Percentiles rank a stretch among this genome's conserved stretches.
These are phyloP conservation scores for Ophiocordyceps robertsii DNA, from an alignment of 2,329 filamentous ascomycete species.

Conservation along the genomic window DNA sequence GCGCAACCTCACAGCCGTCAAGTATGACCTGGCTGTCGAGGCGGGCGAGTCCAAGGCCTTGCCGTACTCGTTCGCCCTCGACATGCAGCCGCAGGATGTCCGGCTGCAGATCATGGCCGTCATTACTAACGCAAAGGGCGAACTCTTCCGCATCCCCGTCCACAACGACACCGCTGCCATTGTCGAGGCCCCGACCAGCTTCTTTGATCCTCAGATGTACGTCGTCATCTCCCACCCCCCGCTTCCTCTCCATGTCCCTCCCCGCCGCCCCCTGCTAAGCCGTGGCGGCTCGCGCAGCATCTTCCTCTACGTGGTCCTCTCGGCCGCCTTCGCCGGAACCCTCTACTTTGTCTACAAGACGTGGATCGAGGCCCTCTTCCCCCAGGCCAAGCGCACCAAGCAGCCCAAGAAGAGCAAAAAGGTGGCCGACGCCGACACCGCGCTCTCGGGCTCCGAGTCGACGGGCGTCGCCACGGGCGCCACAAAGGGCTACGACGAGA, in stretches of 20 bases:
- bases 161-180: conserved; percentile 76
- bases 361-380: conserved; percentile 93
- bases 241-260: neutral
- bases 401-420: conserved; percentile 53
- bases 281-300: conserved; percentile 42
- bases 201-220: conserved; percentile 94
- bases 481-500: conserved; percentile 70
- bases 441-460: conserved; percentile 57
- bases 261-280: too few relatives aligned
- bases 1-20: conserved; percentile 71
- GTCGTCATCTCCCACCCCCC: conserved; percentile 15
- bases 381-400: conserved; percentile 64
- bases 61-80: conserved; percentile 74
- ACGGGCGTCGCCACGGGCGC: conserved; percentile 54
- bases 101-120: conserved; percentile 65
- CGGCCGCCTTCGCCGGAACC: conserved; percentile 62
- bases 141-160: conserved; percentile 62
- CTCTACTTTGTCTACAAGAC: conserved; percentile 97
- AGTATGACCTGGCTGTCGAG: conserved; percentile 61
- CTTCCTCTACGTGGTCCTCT: conserved; percentile 92
- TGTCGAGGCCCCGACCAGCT: conserved; percentile 80
- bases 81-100: conserved; percentile 88
- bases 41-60: conserved; percentile 64
- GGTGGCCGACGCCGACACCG: conserved; percentile 44
- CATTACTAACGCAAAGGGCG: conserved; percentile 51